A percentile compares a stretch with the other conserved stretches of the same genome.
Conservation (phyloP, 129 eudicot genomes). For the Flaveria sonorensis region DNA sequence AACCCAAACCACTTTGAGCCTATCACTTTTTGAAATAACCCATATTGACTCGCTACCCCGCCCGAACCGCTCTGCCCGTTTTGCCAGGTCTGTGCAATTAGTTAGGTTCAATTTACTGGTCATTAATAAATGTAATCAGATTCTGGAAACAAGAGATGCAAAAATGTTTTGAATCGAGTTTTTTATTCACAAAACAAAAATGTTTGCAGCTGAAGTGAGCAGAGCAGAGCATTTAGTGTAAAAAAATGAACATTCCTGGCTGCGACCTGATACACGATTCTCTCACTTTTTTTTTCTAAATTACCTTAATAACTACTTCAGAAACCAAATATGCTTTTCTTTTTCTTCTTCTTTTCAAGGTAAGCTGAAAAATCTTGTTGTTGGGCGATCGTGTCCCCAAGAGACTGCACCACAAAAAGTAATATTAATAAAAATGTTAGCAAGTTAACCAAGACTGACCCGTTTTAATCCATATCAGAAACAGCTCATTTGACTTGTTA, state of each 20-base stretch:
- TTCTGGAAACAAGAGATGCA: not conserved
- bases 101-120: not conserved
- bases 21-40: too few relatives aligned
- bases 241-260: constrained; percentile 21
- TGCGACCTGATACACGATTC: constrained; percentile 40
- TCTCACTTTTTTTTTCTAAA: constrained; percentile 35
- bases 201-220: constrained; percentile 19
- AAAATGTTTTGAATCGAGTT: constrained; percentile 29
- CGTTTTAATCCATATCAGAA: not conserved
- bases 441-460: not conserved
- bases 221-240: constrained; percentile 9
- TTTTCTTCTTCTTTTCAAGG: constrained; percentile 87
- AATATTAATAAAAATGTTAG: not conserved
- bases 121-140: not conserved
- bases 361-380: constrained; percentile 75
- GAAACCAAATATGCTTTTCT: constrained; percentile 63
- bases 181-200: constrained; percentile 42
- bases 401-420: constrained; percentile 48
- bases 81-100: not conserved
- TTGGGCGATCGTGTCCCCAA: constrained; percentile 51
- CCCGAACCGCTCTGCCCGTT: too few relatives aligned
- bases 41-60: too few relatives aligned
- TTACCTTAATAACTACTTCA: constrained; percentile 30
- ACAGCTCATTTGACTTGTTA: not conserved
- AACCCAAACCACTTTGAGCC: too few relatives aligned